These are phyloP conservation scores for Pseudocercospora pini-densiflorae DNA, from an alignment of 2,329 filamentous ascomycete species.

Conservation along the genomic window DNA sequence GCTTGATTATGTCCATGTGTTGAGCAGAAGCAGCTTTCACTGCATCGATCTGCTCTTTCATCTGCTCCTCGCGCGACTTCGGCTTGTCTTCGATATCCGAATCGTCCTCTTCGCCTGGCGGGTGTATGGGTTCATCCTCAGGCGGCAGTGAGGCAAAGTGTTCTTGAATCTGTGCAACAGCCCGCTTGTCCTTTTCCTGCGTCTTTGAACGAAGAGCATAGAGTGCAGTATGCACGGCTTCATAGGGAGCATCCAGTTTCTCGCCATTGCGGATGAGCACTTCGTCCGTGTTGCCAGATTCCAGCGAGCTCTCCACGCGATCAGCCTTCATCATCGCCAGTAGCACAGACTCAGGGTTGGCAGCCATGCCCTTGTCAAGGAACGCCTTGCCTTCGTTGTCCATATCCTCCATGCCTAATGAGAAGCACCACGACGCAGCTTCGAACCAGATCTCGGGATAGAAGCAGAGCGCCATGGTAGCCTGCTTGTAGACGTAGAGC, in stretches of 20 bases:
- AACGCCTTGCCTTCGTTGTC: slow-evolving; percentile 72
- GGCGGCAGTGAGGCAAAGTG: slow-evolving; percentile 53
- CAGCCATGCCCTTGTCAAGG: slow-evolving; percentile 77
- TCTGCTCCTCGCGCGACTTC: slow-evolving; percentile 56
- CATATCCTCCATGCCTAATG: slow-evolving; percentile 67
- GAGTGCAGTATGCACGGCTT: slow-evolving; percentile 81
- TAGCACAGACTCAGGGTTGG: slow-evolving; percentile 92
- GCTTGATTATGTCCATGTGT: slow-evolving; percentile 76
- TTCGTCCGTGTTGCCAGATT: slow-evolving; percentile 70
- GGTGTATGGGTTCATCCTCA: slow-evolving; percentile 42
- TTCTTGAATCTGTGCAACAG: slow-evolving; percentile 60
- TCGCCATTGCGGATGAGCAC: slow-evolving; percentile 68
- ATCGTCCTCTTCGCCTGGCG: slow-evolving; percentile 58
- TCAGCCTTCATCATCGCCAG: slow-evolving; percentile 90
- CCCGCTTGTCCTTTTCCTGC: slow-evolving; percentile 68
- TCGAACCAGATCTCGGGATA: slow-evolving; percentile 97
- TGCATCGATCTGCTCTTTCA: slow-evolving; percentile 60
- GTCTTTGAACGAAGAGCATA: slow-evolving; percentile 81
- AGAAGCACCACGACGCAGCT: slow-evolving; percentile 88
- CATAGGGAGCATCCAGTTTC: slow-evolving; percentile 81
- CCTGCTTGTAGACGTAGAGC: slow-evolving; percentile 90
- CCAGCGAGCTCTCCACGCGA: slow-evolving; percentile 77
- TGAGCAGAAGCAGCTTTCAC: slow-evolving; percentile 69
- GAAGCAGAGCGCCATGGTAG: slow-evolving; percentile 89
- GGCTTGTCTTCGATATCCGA: slow-evolving; percentile 44